phyloP scores from a whole-genome alignment of 2,329 filamentous ascomycete species.

The Lecanicillium sp. region DNA sequence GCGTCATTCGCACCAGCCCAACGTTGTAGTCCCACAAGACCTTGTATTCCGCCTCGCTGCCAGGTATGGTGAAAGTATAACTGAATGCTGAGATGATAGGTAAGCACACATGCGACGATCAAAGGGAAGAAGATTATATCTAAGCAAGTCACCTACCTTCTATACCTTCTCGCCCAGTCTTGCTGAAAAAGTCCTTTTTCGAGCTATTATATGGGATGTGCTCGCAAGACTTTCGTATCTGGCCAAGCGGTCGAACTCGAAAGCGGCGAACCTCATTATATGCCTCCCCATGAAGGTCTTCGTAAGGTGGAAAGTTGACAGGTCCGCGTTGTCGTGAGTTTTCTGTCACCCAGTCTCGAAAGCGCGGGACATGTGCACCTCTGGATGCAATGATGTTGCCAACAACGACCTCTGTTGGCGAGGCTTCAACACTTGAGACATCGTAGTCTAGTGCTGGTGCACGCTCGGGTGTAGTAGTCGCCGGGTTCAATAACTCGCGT shows the following conservation, averaged over 20 bases:
- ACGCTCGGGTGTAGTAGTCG: not conserved
- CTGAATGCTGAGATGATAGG: slow-evolving; percentile 12
- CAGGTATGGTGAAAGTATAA: too few relatives aligned
- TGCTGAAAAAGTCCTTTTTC: slow-evolving; percentile 81
- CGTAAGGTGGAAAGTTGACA: slow-evolving; percentile 67
- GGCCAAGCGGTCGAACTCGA: slow-evolving; percentile 55
- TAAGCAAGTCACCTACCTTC: slow-evolving; percentile 76
- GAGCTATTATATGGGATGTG: slow-evolving; percentile 93
- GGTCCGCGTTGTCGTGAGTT: slow-evolving; percentile 56
- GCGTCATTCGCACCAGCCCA: slow-evolving; percentile 86
- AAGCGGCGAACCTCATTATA: slow-evolving; percentile 53
- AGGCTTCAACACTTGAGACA: too few relatives aligned
- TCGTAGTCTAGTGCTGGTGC: too few relatives aligned
- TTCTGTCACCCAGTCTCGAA: slow-evolving; percentile 18
- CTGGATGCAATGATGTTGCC: slow-evolving; percentile 8
- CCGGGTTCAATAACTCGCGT: not conserved
- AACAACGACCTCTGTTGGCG: too few relatives aligned
- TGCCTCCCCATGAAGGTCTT: slow-evolving; percentile 52
- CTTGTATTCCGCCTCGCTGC: slow-evolving; percentile 42
- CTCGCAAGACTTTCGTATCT: slow-evolving; percentile 52
- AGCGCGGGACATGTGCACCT: slow-evolving; percentile 1
- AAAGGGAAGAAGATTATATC: too few relatives aligned
- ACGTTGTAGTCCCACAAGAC: slow-evolving; percentile 98
- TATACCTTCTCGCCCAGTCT: slow-evolving; percentile 80
- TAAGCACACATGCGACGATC: too few relatives aligned